phyloP scores from a whole-genome alignment of 2,329 filamentous ascomycete genomes.

The Parascedosporium putredinis region DNA sequence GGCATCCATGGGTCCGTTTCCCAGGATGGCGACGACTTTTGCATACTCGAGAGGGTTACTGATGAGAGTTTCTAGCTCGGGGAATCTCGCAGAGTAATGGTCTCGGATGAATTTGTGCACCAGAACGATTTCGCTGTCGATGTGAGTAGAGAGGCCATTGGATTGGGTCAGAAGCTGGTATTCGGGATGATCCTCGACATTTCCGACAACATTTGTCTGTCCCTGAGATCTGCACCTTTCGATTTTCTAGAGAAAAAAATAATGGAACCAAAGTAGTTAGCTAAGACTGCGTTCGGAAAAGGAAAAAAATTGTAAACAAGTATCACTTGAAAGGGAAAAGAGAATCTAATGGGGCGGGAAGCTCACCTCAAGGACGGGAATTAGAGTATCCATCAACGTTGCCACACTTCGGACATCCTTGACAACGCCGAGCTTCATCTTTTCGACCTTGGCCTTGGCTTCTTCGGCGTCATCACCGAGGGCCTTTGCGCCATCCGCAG shows the following conservation, averaged over 20 bases:
- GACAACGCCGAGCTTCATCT: constrained; percentile 64
- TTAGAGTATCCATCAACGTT: constrained; percentile 68
- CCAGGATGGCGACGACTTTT: constrained; percentile 85
- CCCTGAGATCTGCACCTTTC: constrained; percentile 62
- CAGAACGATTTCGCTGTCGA: constrained; percentile 83
- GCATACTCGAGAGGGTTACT: constrained; percentile 91
- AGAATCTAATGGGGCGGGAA: constrained; percentile 5
- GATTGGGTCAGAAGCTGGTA: constrained; percentile 82
- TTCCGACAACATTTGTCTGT: constrained; percentile 59
- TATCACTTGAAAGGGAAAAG: constrained; percentile 12
- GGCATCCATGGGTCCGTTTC: constrained; percentile 78
- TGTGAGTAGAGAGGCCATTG: constrained; percentile 81
- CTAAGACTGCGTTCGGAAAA: constrained; percentile 55
- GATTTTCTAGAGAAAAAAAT: constrained; percentile 70
- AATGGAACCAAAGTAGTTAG: constrained; percentile 37
- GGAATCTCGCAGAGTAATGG: constrained; percentile 88
- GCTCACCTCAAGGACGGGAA: constrained; percentile 75
- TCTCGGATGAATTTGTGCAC: constrained; percentile 96
- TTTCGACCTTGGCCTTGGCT: constrained; percentile 69
- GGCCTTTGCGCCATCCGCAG: constrained; percentile 27
- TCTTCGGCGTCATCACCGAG: constrained; percentile 55
- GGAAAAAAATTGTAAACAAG: constrained; percentile 51
- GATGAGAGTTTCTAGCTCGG: constrained; percentile 81
- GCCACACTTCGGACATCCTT: constrained; percentile 73
- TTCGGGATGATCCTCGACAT: constrained; percentile 84